These are phyloP conservation scores for Arabis alpina DNA, from an alignment of 345 rosid species.

Conservation along the genomic window DNA sequence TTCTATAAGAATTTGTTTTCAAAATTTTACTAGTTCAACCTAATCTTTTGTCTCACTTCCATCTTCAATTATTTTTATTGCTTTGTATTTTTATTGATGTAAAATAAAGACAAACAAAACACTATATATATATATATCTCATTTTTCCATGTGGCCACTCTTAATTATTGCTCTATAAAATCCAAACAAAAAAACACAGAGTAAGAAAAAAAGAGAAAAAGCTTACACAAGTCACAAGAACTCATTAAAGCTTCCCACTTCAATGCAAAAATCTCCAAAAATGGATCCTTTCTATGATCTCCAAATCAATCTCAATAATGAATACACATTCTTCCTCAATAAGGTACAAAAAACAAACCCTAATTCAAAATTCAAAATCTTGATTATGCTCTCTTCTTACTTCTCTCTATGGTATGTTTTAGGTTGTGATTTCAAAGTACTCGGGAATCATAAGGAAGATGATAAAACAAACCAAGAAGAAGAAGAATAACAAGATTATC, in stretches of 20 bases:
- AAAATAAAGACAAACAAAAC: conserved; percentile 30
- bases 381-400: neutral
- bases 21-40: conserved; percentile 5
- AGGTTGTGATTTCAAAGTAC: conserved; percentile 56
- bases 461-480: conserved; percentile 53
- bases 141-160: conserved; percentile 39
- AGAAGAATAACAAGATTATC: conserved; percentile 40
- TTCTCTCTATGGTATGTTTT: conserved; percentile 31
- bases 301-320: conserved; percentile 51
- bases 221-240: conserved; percentile 31
- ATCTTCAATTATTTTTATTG: neutral
- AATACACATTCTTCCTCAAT: conserved; percentile 56
- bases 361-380: neutral
- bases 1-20: conserved; percentile 14
- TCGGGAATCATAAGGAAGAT: conserved; percentile 61
- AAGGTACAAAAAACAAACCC: conserved; percentile 47
- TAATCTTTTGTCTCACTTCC: conserved; percentile 26
- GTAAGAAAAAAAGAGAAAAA: conserved; percentile 2
- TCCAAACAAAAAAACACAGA: conserved; percentile 28
- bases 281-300: conserved; percentile 53
- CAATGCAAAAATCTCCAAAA: conserved; percentile 26
- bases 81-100: conserved; percentile 1
- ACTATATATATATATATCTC: conserved; percentile 25
- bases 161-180: conserved; percentile 32
- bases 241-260: conserved; percentile 22